These are phyloP conservation scores for Bisporella sp. DNA, from an alignment of 2,329 filamentous ascomycete genomes.

Conservation along the genomic window DNA sequence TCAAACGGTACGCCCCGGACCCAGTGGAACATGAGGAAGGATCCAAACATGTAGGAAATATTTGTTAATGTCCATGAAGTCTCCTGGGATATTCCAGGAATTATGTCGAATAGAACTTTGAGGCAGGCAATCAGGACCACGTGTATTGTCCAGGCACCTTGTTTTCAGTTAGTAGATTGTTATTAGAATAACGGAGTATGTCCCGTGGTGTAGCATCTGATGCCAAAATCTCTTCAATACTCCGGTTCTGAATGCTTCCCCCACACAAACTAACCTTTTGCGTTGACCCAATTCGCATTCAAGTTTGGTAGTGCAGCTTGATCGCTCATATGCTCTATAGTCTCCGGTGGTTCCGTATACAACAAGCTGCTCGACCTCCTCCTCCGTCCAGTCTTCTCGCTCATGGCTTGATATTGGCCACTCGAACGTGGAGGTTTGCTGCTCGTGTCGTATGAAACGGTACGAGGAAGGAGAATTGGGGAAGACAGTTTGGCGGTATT, in stretches of 20 bases:
- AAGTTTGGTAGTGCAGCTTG: constrained; percentile 91
- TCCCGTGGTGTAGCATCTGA: background rate
- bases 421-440: constrained; percentile 61
- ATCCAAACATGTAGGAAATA: constrained; percentile 98
- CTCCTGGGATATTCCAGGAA: constrained; percentile 93
- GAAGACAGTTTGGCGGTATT: constrained; percentile 97
- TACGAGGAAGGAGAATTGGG: constrained; percentile 76
- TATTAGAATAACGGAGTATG: background rate
- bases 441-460: constrained; percentile 85
- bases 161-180: constrained; percentile 4
- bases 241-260: background rate
- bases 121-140: constrained; percentile 83
- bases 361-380: constrained; percentile 95
- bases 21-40: constrained; percentile 99
- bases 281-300: constrained; percentile 98
- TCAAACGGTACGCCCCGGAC: constrained; percentile 97
- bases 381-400: constrained; percentile 65
- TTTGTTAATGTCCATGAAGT: constrained; percentile 98
- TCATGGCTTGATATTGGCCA: constrained; percentile 42
- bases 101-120: constrained; percentile 96
- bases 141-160: constrained; percentile 97
- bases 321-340: constrained; percentile 94
- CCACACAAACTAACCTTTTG: constrained; percentile 67
- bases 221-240: background rate
- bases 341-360: constrained; percentile 95